Evolutionary conservation across 176 grass and related monocot genomes (phyloP), one percentile per base, ranked within the genome.

Genomic region (Phoenix roebelenii): DNA sequence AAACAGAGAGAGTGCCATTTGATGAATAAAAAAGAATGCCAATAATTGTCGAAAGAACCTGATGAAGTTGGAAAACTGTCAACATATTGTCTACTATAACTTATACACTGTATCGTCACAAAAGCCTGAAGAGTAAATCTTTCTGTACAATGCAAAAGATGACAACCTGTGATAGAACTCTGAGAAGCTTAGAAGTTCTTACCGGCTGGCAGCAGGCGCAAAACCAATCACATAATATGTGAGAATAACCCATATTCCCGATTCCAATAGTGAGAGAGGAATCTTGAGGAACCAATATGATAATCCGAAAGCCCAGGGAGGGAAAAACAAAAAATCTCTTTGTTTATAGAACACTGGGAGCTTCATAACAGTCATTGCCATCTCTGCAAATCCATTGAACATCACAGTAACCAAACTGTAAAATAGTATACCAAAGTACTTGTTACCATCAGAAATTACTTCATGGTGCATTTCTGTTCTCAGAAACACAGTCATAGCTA

Each of bases 41-140:
- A 96, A 44, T 18, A 77, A 82, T 61, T 87, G 86, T 16, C 86
- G 68, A 67, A 96, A 90, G 83, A 90, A 96, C 86, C 90, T 95
- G 60, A 49, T 54, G 55, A 39, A 29, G 7, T 56, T 14, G 7
- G 5, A 25, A 52, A 30, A 44, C 35, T 44, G 9, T 44, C 7
- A 44, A 12, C 9, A 12, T 44, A 44, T 44, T 12, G 10, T 44
- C 35, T 3, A 44, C 35, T 2, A 44, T 44, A 12, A 44, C 7
- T 9, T 44, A 44, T 14, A 14, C 12, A 14, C 10, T 14, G 12
- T 14, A 44, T 44, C 35, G 14, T 44, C 35, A 44, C 9, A 12
- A 44, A 44, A 44, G 3, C 9, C 9, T 44, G 35, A 44, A 44
- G 10, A 14, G 3, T 44, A 44, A 14, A 12, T 12, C 35, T 44